Conservation (phyloP, 2,329 filamentous ascomycete genomes). For the Polychaeton citri region DNA sequence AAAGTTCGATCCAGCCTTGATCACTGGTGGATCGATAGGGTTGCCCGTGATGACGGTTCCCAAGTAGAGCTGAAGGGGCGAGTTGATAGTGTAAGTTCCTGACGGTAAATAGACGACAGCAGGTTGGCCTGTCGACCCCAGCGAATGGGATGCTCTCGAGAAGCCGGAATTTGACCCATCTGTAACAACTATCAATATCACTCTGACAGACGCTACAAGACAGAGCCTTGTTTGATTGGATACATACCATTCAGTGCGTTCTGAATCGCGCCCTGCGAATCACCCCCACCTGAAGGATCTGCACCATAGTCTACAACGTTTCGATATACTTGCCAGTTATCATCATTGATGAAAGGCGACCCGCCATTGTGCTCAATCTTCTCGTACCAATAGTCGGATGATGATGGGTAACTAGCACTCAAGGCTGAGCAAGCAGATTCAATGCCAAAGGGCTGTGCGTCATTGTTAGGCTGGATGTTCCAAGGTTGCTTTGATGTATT, state of each 20-base stretch:
- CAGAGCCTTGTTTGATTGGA: too few species aligned
- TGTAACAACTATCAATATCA: too few species aligned
- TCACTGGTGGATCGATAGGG: conserved; percentile 51
- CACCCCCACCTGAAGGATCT: conserved; percentile 27
- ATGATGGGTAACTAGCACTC: not conserved
- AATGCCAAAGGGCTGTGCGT: not conserved
- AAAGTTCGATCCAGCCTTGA: conserved; percentile 36
- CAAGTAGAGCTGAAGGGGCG: conserved; percentile 70
- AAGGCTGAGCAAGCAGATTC: not conserved
- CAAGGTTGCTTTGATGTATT: not conserved
- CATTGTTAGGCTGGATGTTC: not conserved
- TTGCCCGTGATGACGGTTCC: conserved; percentile 88
- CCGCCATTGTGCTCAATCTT: conserved; percentile 55
- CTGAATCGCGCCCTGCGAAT: conserved; percentile 70
- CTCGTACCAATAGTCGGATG: conserved; percentile 52
- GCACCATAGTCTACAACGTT: conserved; percentile 32
- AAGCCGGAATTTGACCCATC: conserved; percentile 45
- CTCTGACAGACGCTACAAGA: too few species aligned
- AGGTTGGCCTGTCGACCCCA: conserved; percentile 43
- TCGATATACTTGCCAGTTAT: conserved; percentile 46
- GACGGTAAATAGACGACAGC: conserved; percentile 32
- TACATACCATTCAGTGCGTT: conserved; percentile 64
- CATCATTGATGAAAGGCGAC: conserved; percentile 44
- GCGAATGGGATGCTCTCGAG: conserved; percentile 72
- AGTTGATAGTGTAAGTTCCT: conserved; percentile 45